These are phyloP conservation scores for Fusarium veterinarium DNA, from an alignment of 2,329 filamentous ascomycete genomes.

Conservation along the genomic window DNA sequence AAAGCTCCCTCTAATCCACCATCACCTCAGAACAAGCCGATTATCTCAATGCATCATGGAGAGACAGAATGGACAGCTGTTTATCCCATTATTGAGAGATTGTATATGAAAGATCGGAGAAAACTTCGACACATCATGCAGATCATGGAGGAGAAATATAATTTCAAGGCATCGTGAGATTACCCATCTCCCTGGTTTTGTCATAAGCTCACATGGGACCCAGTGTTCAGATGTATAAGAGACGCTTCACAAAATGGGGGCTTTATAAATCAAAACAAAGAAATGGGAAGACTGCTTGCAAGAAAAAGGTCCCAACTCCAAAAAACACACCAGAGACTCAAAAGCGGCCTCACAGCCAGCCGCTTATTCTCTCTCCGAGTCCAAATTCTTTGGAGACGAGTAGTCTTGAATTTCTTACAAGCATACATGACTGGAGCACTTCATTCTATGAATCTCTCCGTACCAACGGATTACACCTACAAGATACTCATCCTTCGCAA, in stretches of 20 bases:
- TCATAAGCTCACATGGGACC: neutral
- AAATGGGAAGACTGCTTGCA: neutral
- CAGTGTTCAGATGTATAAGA: constrained; percentile 28
- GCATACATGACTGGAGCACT: constrained; percentile 8
- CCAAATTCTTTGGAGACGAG: neutral
- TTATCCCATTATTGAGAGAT: constrained; percentile 1
- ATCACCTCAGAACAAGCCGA: neutral
- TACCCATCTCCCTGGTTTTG: neutral
- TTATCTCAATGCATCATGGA: neutral
- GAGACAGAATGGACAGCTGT: constrained; percentile 18
- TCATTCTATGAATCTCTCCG: constrained; percentile 7
- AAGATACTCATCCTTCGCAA: too few relatives aligned
- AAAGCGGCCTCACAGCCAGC: neutral
- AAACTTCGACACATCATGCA: constrained; percentile 25
- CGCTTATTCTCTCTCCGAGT: neutral
- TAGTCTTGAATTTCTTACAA: constrained; percentile 10
- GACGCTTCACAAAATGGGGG: constrained; percentile 26
- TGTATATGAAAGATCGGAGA: constrained; percentile 14
- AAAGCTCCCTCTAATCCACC: neutral
- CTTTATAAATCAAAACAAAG: constrained; percentile 19
- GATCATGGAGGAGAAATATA: constrained; percentile 18
- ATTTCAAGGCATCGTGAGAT: constrained; percentile 26
- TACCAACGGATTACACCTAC: neutral
- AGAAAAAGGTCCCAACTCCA: accelerated
- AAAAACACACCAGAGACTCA: neutral